Percentiles rank a stretch among this genome's conserved stretches.
These are phyloP conservation scores for Penicillium steckii DNA, from an alignment of 495 filamentous ascomycete genomes.

Conservation along the genomic window DNA sequence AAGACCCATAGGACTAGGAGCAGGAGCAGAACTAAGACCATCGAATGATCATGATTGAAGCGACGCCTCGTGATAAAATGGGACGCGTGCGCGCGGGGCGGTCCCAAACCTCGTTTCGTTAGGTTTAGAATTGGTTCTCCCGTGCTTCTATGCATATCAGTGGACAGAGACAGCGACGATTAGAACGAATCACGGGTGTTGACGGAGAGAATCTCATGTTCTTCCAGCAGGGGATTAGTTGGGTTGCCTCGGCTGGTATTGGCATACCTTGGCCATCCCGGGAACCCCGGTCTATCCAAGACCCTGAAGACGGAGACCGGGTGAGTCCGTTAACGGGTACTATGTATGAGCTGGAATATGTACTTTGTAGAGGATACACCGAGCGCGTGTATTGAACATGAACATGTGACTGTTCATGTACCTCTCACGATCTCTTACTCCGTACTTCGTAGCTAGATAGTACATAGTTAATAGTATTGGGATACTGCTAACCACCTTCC, in stretches of 20 bases:
- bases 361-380: too few species aligned
- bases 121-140: slow-evolving; percentile 24
- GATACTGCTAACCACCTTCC: too few species aligned
- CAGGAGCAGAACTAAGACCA: background rate
- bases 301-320: background rate
- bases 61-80: slow-evolving; percentile 13
- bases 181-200: slow-evolving; percentile 4
- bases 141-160: slow-evolving; percentile 35
- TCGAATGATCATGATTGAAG: background rate
- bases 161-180: slow-evolving; percentile 21
- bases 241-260: background rate
- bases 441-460: background rate
- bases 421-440: background rate
- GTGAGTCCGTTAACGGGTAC: background rate
- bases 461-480: too few species aligned
- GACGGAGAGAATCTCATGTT: background rate
- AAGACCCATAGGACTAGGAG: background rate
- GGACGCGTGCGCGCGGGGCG: background rate
- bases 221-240: background rate
- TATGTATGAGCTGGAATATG: too few species aligned
- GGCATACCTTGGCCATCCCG: background rate
- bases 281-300: background rate
- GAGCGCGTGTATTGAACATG: too few species aligned
- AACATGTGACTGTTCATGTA: background rate
- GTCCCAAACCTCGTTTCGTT: background rate